Conservation (phyloP, 2,329 filamentous ascomycete species). For the Volutella citrinella region DNA sequence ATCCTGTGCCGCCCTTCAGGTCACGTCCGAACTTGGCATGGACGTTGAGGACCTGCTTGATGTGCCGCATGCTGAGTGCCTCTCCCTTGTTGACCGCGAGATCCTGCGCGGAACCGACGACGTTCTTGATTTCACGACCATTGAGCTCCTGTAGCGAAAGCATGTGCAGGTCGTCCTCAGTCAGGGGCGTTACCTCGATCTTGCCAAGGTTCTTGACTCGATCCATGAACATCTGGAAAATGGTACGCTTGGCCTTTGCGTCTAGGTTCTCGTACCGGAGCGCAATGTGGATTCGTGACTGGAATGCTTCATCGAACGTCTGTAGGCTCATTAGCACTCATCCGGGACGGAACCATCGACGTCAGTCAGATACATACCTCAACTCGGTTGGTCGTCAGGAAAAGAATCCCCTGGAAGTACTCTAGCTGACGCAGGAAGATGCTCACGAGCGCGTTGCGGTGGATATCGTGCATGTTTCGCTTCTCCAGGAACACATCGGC, state of each 20-base stretch:
- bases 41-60: constrained; percentile 79
- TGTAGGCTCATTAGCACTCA: constrained; percentile 25
- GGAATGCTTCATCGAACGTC: constrained; percentile 89
- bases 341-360: not conserved
- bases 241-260: constrained; percentile 67
- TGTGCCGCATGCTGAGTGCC: constrained; percentile 72
- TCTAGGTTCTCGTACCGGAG: constrained; percentile 76
- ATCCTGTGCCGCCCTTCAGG: constrained; percentile 76
- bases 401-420: too few species aligned
- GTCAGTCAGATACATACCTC: constrained; percentile 41
- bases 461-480: constrained; percentile 77
- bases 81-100: constrained; percentile 74
- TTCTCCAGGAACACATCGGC: constrained; percentile 82
- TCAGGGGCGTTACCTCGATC: constrained; percentile 57
- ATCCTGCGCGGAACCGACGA: constrained; percentile 77
- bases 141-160: constrained; percentile 65
- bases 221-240: constrained; percentile 83
- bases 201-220: constrained; percentile 66
- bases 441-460: constrained; percentile 80
- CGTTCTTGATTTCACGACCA: constrained; percentile 79
- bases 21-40: constrained; percentile 80
- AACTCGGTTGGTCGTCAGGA: constrained; percentile 84
- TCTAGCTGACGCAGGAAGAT: constrained; percentile 85
- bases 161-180: constrained; percentile 62
- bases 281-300: constrained; percentile 82